Base-by-base conservation (phyloP, 495 filamentous ascomycete species). In the Penicillium herquei region DNA sequence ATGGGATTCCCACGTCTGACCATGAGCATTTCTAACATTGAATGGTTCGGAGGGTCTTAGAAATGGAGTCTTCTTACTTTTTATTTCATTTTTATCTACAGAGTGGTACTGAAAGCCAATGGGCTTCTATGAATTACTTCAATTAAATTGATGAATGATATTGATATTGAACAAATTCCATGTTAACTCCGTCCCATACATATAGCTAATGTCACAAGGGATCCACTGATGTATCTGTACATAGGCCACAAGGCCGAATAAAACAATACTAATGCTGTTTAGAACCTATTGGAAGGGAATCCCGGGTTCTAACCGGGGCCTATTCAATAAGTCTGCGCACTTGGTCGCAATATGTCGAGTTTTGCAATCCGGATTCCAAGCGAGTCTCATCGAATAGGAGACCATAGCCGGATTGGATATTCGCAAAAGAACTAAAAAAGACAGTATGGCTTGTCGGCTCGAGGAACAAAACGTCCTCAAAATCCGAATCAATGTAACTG, bases 201-300 rank as follows among this genome's bases (percentile, higher is more conserved):
- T 44, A 46, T 57, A 62, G 54, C 56, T 68, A 68, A 68, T 64
- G 51, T 54, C 55, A 64, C 59, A 51, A 57, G 45, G 54, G 54
- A 65, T 51, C 52, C 32, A 52, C 46, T 54, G 43, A 65, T 63
- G 51, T 68, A 68, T 68, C 65, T 63, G 68, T 70, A 62, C 69
- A 68, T 58, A 55, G 60, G 57, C 58, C 51, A 42, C 37, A 47
- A 14, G 57, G 54, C 55, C 51, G 61, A 61, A 48, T 47, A 61
- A 57, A 58, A 21, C n/a, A 32, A 39, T 26, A 39, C 39, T 41
- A 14, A 30, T 18, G 16, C 39, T 18, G 35, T 16, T 41, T 31
- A 26, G 49, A n/a, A 13, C n/a, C 30, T 11, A 26, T 13, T 10
- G 12, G 13, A 40, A 13, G 18, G 37, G 37, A 41, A 16, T 50